Evolutionary conservation across 306 rosid genomes (phyloP), one percentile per base, ranked within the genome.

Genomic region (Phaseolus lunatus): DNA sequence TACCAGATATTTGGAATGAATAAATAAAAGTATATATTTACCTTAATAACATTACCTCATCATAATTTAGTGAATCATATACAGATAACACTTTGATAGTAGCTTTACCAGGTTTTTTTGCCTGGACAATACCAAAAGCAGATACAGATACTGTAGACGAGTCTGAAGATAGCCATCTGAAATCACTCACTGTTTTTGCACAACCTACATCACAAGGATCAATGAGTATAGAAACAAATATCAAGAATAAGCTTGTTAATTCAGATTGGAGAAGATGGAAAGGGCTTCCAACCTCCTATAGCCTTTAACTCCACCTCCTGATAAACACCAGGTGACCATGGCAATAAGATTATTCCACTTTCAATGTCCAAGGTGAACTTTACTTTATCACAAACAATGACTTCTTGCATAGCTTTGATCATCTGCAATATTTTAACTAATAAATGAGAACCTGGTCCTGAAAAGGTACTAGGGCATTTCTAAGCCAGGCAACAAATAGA

Each of bases 91-190:
- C 97, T 86, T 81, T 90, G 68, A 94, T 70, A 33, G 90, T 90
- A 79, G 97, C 97, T 90, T 89, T 90, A 76, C 97, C 98, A 67
- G 91, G 90, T 88, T 77, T 89, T 89, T 85, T 88, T 37, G 93
- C 97, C 92, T 92, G 98, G 77, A 92, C 85, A 85, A 87, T 81
- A 62, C 98, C 98, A 83, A 87, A 88, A 87, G 87, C 82, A 69
- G 96, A 90, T 41, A 92, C 90, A 56, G 89, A 90, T 73, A 90
- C 90, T 15, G 64, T 88, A 72, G 86, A 77, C 75, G 77, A 50
- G 84, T 94, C 93, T 41, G 96, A 89, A 74, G 98, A 89, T 75
- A 90, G 79, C 98, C 98, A 94, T 81, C 84, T 90, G 84, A 88
- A 90, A 82, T 92, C 97, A 69, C 83, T 89, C 39, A 85, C 85